A percentile compares a stretch with the other conserved stretches of the same genome.
Conservation (phyloP, 306 rosid genomes). For the Biancaea sappan region DNA sequence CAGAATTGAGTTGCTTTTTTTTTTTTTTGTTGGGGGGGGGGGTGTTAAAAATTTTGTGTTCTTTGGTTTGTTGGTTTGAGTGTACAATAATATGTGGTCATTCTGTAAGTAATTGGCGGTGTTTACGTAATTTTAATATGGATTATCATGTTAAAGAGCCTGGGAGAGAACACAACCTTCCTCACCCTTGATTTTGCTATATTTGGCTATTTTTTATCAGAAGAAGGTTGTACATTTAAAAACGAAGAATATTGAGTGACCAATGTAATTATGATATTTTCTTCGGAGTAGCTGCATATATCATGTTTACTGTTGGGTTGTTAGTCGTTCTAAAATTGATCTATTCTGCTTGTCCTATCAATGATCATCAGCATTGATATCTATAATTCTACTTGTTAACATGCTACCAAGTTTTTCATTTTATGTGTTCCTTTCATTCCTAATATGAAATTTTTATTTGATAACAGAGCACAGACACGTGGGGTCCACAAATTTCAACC, state of each 20-base stretch:
- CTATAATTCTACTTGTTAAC: constrained; percentile 30
- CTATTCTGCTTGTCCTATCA: constrained; percentile 19
- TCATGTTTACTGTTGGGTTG: constrained; percentile 28
- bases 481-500: constrained; percentile 94
- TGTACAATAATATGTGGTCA: constrained; percentile 11
- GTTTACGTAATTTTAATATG: constrained; percentile 19
- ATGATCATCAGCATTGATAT: constrained; percentile 27
- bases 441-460: constrained; percentile 30
- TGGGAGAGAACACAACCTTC: not conserved
- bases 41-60: not conserved
- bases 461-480: constrained; percentile 95
- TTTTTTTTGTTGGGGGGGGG: not conserved
- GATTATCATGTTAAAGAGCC: constrained; percentile 12
- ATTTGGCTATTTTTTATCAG: not conserved
- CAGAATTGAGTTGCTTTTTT: constrained; percentile 11
- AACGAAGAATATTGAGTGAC: constrained; percentile 12
- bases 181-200: constrained; percentile 1
- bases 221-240: constrained; percentile 20
- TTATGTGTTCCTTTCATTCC: constrained; percentile 22
- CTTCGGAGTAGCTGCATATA: constrained; percentile 17
- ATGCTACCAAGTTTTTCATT: constrained; percentile 15
- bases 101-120: constrained; percentile 23
- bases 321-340: constrained; percentile 16
- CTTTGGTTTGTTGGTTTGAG: constrained; percentile 28
- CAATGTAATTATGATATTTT: constrained; percentile 21